Evolutionary conservation across 176 grass and related monocot species (phyloP), one percentile per base, ranked within the genome.

Genomic region (Oryza brachyantha): DNA sequence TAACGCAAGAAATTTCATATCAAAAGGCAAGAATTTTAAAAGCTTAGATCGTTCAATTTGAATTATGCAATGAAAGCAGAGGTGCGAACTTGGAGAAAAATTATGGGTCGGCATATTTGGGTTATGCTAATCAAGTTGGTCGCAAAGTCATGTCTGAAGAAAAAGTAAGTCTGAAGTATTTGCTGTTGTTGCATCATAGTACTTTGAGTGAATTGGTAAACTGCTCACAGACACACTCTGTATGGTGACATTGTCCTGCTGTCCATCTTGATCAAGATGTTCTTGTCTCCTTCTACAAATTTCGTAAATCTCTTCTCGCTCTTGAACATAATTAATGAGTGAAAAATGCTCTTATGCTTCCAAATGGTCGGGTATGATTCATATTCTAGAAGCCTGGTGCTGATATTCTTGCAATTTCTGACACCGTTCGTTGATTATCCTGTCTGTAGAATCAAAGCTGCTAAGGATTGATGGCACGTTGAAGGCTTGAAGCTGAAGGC

Each of bases 151-250:
- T 70, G 13, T 43, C 54, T 36, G 19, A 70, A 75, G 63, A 63
- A 65, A 29, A 84, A 80, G 76, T 76, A 74, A 76, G 61, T 32
- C 21, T 55, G 0, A 88, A 80, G 81, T 57, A 80, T 74, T n/a
- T 74, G 43, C n/a, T 65, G 81, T 45, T 41, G 74, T 78, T 84
- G 76, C 10, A 80, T 60, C 64, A 43, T n/a, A n/a, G n/a, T 71
- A 63, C 42, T 36, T 24, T 14, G 71, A 88, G 21, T 80, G 46
- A 32, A 74, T 26, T 36, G 31, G 25, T 35, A 5, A 64, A 74
- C 41, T 61, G 42, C 9, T 40, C 32, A 64, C 6, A 35, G 41
- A 31, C 21, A 40, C 25, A 40, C 57, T 72, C 21, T 35, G 7
- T 14, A 24, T 46, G 70, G 13, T 32, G 57, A n/a, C n/a, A n/a